Evolutionary conservation across 1,284 basidiomycete genomes (phyloP).

Genomic region (Termitomyces sp.): DNA sequence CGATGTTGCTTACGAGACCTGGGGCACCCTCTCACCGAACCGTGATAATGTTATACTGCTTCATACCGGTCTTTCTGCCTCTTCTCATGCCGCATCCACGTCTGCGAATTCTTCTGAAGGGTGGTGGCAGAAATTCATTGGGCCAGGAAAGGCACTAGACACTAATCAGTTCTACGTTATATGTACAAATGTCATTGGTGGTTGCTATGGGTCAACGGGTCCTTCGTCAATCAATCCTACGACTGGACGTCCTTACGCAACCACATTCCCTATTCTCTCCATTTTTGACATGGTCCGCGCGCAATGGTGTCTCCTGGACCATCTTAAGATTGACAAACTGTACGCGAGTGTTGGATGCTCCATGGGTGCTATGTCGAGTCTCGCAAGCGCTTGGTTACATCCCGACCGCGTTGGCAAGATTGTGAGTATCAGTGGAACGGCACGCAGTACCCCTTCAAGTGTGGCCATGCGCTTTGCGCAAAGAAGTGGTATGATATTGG

Average conservation of each 20-base stretch:
- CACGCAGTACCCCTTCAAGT: constrained; percentile 84
- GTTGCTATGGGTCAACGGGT: constrained; percentile 96
- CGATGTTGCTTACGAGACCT: constrained; percentile 95
- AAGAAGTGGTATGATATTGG: constrained; percentile 67
- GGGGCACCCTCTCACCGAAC: constrained; percentile 81
- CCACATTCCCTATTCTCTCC: constrained; percentile 86
- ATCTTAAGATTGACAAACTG: constrained; percentile 78
- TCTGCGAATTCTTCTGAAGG: constrained; percentile 76
- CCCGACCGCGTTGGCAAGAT: constrained; percentile 86
- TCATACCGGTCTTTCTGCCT: constrained; percentile 94
- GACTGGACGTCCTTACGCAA: constrained; percentile 76
- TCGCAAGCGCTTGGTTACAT: constrained; percentile 93
- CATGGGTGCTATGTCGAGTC: constrained; percentile 98
- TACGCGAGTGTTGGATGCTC: constrained; percentile 92
- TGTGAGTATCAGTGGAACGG: constrained; percentile 92
- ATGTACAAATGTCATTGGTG: constrained; percentile 96
- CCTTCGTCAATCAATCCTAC: constrained; percentile 76
- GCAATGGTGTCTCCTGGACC: constrained; percentile 85
- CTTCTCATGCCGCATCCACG: constrained; percentile 91
- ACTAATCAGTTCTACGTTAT: constrained; percentile 92
- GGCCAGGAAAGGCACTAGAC: constrained; percentile 90
- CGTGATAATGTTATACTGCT: constrained; percentile 93
- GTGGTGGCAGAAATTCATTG: constrained; percentile 99
- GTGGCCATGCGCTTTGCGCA: constrained; percentile 97
- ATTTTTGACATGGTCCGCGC: constrained; percentile 97